Base-by-base conservation (phyloP, 192 early-diverging fungal species). In the Coemansia sp. region DNA sequence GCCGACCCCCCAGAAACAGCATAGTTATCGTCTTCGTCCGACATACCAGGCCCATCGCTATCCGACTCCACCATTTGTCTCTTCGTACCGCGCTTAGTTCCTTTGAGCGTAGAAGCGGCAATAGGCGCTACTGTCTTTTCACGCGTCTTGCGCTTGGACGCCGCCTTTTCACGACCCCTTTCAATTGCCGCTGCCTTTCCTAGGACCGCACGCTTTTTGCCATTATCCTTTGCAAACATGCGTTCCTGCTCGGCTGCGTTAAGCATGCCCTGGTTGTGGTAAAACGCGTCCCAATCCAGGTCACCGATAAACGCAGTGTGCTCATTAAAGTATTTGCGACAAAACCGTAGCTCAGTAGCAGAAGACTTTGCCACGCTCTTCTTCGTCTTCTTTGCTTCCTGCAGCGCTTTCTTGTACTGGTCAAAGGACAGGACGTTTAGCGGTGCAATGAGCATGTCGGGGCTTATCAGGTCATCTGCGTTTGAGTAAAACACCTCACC, bases 401-500 rank as follows among this genome's bases (percentile, higher is more conserved):
- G 6, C 15, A 45, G 25, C 2, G 40, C 17, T n/a, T 40, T 22
- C 22, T 55, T 50, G 31, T 55, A 73, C 28, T 31, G 42, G 6
- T 31, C 19, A 23, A 52, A 28, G 13, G 75, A 68, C 14, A 72
- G 59, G 6, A 83, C 77, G 2, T 66, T 47, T n/a, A 75, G 57
- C 27, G 66, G 60, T 1, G 62, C 63, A 13, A 71, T 50, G 19
- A 83, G 72, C 58, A 61, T 70, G 7, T 70, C 79, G 38, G 70
- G 70, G 31, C 38, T 60, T 37, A 74, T 65, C 53, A 75, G 48
- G 34, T 83, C 86, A 50, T 74, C 84, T 38, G 65, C 59, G 19
- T 74, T 86, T 25, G 70, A 72, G 50, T 74, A 87, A 28, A 60
- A 86, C 57, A 65, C 65, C 48, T 75, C 83, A 45, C 38, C 30